phyloP scores from a whole-genome alignment of 1,139 yeast genomes.

The Pichia sp. region DNA sequence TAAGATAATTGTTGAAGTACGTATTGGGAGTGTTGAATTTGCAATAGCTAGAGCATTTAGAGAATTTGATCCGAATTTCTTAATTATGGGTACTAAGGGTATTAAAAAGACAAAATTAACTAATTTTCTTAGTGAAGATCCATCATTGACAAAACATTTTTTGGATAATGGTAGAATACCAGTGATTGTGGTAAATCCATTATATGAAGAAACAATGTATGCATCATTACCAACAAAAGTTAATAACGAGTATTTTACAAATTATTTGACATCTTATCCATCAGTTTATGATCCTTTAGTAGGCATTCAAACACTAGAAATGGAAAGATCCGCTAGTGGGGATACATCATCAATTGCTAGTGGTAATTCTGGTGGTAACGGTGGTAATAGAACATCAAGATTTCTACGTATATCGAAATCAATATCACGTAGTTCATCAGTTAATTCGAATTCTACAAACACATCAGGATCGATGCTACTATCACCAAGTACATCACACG shows the following conservation, averaged over 20 bases:
- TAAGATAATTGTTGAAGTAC: slow-evolving; percentile 47
- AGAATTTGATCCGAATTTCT: slow-evolving; percentile 59
- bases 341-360: neutral
- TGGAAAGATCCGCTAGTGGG: slow-evolving; percentile 12
- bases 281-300: slow-evolving; percentile 14
- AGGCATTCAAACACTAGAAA: slow-evolving; percentile 4
- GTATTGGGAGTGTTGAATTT: slow-evolving; percentile 56
- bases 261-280: slow-evolving; percentile 9
- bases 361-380: neutral
- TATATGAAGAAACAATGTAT: slow-evolving; percentile 28
- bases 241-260: slow-evolving; percentile 12
- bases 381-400: slow-evolving; percentile 19
- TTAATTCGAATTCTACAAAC: slow-evolving; percentile 5
- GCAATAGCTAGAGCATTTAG: slow-evolving; percentile 47
- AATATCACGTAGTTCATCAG: slow-evolving; percentile 16
- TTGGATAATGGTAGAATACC: slow-evolving; percentile 64
- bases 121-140: slow-evolving; percentile 35
- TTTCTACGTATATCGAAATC: slow-evolving; percentile 20
- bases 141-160: slow-evolving; percentile 54
- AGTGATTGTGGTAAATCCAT: slow-evolving; percentile 60
- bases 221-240: neutral
- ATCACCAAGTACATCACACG: slow-evolving; percentile 5
- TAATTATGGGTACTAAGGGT: slow-evolving; percentile 59
- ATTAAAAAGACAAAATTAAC: slow-evolving; percentile 39
- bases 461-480: neutral